Evolutionary conservation across 2,329 filamentous ascomycete genomes (phyloP), one percentile per base, ranked within the genome.

Genomic region (Nectriaceae sp.): DNA sequence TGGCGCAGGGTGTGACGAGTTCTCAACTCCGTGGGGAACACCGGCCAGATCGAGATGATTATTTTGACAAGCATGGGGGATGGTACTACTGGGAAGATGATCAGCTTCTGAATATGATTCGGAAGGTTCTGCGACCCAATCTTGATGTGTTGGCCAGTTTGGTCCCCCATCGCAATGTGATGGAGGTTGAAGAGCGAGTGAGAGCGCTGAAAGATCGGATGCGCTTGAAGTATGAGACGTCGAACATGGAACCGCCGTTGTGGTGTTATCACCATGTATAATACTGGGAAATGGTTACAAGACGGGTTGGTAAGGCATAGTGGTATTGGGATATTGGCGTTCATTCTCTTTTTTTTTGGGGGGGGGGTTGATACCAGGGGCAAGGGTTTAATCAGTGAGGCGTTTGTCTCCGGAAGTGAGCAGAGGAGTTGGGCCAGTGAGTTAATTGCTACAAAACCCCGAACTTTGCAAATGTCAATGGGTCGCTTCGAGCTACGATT

Each of bases 31-130:
- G 6, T 29, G 24, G 13, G 13, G 24, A 29, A 29, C 24, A 29
- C 24, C n/a, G n/a, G n/a, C n/a, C n/a, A n/a, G 24, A 6, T 6
- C 24, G 24, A 13, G 53, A 52, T 10, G 38, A 41, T 8, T 65
- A 66, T 24, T 55, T 50, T 20, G 40, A 55, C 20, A 51, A 49
- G 36, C 40, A 65, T 21, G 60, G 53, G 11, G 51, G 60, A 8
- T 67, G 64, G 63, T 26, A 52, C 21, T 43, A 52, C 33, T 49
- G 49, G 47, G 64, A 67, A 45, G 64, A 67, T 46, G 54, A 64
- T 2, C 42, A 22, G n/a, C 50, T 67, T 15, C 46, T 66, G 10
- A 48, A 41, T 20, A 37, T 51, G 46, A 59, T 67, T 19, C 56
- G 61, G 16, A 57, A 52, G 18, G 44, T 49, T 1, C 41, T 41